Conservation (phyloP, 2,329 filamentous ascomycete genomes). For the Diaporthe batatas region DNA sequence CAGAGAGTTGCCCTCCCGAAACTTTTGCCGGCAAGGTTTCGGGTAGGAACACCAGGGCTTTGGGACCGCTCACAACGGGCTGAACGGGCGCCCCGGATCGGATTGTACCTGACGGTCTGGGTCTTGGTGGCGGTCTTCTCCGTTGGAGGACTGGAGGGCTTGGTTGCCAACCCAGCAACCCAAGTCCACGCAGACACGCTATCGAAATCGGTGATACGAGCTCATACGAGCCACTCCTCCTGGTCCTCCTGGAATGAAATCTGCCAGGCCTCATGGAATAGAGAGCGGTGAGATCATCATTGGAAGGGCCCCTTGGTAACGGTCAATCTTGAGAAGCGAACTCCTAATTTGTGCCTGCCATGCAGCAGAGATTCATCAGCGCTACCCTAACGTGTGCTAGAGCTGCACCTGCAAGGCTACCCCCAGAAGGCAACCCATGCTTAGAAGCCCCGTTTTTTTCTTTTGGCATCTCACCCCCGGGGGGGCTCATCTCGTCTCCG, state of each 20-base stretch:
- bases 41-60: slow-evolving; percentile 15
- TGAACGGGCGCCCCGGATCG: slow-evolving; percentile 27
- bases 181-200: not conserved
- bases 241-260: not conserved
- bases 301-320: slow-evolving; percentile 13
- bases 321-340: slow-evolving; percentile 33
- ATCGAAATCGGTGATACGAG: slow-evolving; percentile 22
- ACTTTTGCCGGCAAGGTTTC: slow-evolving; percentile 32
- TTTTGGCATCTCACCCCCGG: slow-evolving; percentile 28
- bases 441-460: slow-evolving; percentile 27
- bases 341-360: slow-evolving; percentile 35
- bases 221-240: not conserved
- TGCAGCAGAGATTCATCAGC: slow-evolving; percentile 36
- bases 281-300: slow-evolving; percentile 25
- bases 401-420: slow-evolving; percentile 31
- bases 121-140: slow-evolving; percentile 20
- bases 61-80: slow-evolving; percentile 25
- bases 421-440: slow-evolving; percentile 28
- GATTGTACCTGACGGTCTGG: slow-evolving; percentile 10
- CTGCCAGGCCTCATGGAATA: slow-evolving; percentile 23
- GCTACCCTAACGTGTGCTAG: slow-evolving; percentile 31
- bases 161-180: not conserved
- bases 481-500: slow-evolving; percentile 29
- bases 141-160: not conserved
- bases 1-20: slow-evolving; percentile 24